Evolutionary conservation across 768 basidiomycete genomes (phyloP), one percentile per base, ranked within the genome.

Genomic region (Boletus tomentosulus): DNA sequence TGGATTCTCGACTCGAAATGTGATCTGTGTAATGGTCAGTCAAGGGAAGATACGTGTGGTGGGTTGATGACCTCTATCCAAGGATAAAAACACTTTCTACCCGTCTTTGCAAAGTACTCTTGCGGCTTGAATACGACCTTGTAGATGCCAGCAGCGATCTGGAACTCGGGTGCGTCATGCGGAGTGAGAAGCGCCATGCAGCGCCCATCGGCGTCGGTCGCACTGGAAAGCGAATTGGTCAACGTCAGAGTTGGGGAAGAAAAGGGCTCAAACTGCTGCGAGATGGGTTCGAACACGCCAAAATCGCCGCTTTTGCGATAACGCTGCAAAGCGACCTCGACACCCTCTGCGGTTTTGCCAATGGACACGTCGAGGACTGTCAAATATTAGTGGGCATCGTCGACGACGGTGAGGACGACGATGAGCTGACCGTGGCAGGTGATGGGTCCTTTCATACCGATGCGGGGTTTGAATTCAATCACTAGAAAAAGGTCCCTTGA

Each of bases 41-140:
- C 51, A 63, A 56, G 41, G 44, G 28, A n/a, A n/a, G 46, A 42
- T 6, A 49, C 3, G 16, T 11, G 22, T 8, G 43, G 22, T 9
- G 12, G 4, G 13, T 30, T 7, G 61, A 76, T 52, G 61, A 92
- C 93, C 80, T 97, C 93, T 6, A 96, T 86, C 79, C 85, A 86
- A 3, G 94, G 94, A 73, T 93, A 96, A 65, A 97, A 96, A 6
- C 86, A 87, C 53, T 80, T 74, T 44, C 83, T 77, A 16, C 75
- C 78, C 0, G 77, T 79, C 25, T 61, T 70, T 35, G 86, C 82
- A 64, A 95, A 95, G 70, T 95, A 95, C 9, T 83, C 80, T 57
- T 86, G 85, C 2, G 89, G 90, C 66, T 84, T 81, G 76, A 97
- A 96, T 16, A 85, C 76, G 59, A 96, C 79, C 72, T 92, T 96